Evolutionary conservation across 345 rosid species (phyloP).

Genomic region (Rubroshorea leprosula): DNA sequence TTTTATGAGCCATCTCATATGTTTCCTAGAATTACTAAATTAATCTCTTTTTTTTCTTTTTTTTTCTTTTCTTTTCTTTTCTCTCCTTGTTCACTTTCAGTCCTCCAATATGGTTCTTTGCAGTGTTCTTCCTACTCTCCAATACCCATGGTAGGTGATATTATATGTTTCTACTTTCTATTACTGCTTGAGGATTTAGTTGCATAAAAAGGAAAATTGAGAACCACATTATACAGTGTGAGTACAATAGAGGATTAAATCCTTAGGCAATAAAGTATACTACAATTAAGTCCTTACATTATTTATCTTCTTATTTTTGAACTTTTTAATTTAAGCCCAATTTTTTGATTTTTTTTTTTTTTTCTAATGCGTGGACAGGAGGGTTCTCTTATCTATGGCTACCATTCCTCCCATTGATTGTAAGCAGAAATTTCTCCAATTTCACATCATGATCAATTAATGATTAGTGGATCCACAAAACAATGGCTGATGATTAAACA

Average conservation of each 20-base stretch:
- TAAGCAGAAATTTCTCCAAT: slow-evolving; percentile 34
- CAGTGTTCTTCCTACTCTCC: slow-evolving; percentile 63
- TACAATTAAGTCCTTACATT: not conserved
- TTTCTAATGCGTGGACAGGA: slow-evolving; percentile 66
- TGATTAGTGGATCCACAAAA: not conserved
- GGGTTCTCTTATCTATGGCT: slow-evolving; percentile 73
- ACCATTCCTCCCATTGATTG: slow-evolving; percentile 78
- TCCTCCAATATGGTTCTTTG: slow-evolving; percentile 81
- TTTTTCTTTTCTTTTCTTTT: too few species aligned
- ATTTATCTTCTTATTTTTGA: too few species aligned
- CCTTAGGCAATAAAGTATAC: too few species aligned
- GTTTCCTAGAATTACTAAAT: too few species aligned
- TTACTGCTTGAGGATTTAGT: not conserved
- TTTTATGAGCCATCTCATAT: too few species aligned
- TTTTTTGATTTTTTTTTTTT: too few species aligned
- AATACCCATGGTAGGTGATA: slow-evolving; percentile 72
- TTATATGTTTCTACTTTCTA: not conserved
- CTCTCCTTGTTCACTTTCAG: slow-evolving; percentile 29
- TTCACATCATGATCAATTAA: too few species aligned
- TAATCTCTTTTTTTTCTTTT: too few species aligned
- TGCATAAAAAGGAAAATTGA: not conserved
- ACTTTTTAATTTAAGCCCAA: too few species aligned
- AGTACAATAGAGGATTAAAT: not conserved
- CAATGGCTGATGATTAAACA: not conserved
- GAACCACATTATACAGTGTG: not conserved